Conservation (phyloP, 2,329 filamentous ascomycete genomes). For the Pyricularia sp. region DNA sequence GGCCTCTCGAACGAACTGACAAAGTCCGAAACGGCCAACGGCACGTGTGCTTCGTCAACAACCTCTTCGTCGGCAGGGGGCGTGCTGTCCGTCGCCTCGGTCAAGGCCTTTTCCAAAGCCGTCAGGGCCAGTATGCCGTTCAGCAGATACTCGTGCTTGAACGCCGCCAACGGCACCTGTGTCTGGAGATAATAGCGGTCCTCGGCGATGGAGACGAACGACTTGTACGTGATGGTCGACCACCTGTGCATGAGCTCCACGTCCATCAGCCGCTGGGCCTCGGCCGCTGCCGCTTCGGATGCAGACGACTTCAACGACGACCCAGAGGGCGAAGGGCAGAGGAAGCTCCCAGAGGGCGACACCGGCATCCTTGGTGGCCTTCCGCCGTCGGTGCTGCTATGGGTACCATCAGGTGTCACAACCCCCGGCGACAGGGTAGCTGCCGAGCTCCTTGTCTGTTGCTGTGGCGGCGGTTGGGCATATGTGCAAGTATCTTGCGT, state of each 20-base stretch:
- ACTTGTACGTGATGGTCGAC: slow-evolving; percentile 6
- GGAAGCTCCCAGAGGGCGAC: background rate
- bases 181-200: slow-evolving; percentile 6
- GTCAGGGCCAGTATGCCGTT: slow-evolving; percentile 45
- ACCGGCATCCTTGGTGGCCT: background rate
- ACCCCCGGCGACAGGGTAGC: background rate
- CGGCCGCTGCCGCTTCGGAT: background rate
- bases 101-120: slow-evolving; percentile 5
- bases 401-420: background rate
- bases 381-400: background rate
- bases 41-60: background rate
- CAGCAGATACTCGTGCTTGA: slow-evolving; percentile 13
- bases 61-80: background rate
- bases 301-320: background rate
- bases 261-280: slow-evolving; percentile 3
- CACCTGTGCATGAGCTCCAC: slow-evolving; percentile 8
- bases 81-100: background rate
- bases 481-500: slow-evolving; percentile 2
- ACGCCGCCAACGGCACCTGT: slow-evolving; percentile 1
- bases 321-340: background rate
- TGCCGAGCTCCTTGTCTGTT: background rate
- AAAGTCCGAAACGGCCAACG: background rate
- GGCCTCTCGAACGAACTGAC: background rate
- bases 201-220: slow-evolving; percentile 1
- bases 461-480: background rate